phyloP scores from a whole-genome alignment of 2,329 filamentous ascomycete species.

The Alternaria sp. region DNA sequence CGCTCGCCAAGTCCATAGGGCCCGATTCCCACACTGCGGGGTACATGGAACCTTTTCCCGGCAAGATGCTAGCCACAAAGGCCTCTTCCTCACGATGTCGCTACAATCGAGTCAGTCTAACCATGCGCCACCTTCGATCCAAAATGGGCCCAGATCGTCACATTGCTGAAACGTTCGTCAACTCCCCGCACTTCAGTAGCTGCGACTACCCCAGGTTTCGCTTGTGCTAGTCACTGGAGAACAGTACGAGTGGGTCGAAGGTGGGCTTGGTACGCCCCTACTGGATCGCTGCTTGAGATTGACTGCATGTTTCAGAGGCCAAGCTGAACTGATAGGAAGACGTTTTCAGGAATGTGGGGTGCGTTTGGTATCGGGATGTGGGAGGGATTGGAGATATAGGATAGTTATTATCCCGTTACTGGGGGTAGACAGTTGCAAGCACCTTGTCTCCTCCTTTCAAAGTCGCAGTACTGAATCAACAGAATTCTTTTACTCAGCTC shows the following conservation, averaged over 20 bases:
- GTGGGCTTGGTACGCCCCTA: conserved; percentile 2
- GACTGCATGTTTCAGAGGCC: background rate
- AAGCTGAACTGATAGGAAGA: conserved; percentile 13
- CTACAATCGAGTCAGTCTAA: conserved; percentile 26
- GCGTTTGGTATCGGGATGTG: background rate
- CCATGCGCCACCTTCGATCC: conserved; percentile 3
- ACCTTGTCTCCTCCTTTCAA: background rate
- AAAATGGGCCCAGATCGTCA: conserved; percentile 10
- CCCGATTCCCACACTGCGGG: conserved; percentile 18
- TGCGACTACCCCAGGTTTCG: conserved; percentile 29
- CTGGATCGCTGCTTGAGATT: background rate
- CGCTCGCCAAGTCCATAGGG: background rate
- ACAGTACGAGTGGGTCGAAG: conserved; percentile 2
- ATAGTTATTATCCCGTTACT: background rate
- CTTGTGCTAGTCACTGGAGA: conserved; percentile 11
- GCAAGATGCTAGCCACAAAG: conserved; percentile 11
- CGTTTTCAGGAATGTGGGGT: conserved; percentile 11
- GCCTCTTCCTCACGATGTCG: conserved; percentile 1
- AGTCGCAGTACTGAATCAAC: background rate
- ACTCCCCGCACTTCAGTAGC: conserved; percentile 35
- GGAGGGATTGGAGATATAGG: background rate
- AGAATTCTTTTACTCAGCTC: background rate
- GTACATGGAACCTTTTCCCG: conserved; percentile 17
- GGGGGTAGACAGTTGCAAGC: background rate
- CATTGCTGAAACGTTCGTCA: conserved; percentile 1